Base-by-base conservation (phyloP, 1,284 basidiomycete species). In the Apiotrichum siamense region DNA sequence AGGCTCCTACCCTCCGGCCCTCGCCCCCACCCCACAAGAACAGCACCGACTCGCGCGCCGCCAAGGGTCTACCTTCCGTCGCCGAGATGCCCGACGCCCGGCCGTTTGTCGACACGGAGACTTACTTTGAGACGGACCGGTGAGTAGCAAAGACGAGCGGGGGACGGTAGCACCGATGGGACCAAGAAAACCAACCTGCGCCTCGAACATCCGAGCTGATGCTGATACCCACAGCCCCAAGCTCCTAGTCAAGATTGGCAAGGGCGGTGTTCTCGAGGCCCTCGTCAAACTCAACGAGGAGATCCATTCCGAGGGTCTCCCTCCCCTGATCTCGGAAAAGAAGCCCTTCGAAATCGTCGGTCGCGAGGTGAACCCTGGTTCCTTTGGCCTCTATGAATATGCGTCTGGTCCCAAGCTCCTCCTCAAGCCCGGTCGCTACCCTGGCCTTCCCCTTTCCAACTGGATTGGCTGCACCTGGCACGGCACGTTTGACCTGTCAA, bases 381-480 rank as follows among this genome's bases (percentile, higher is more conserved):
- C 43, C 7, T 55, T 55, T 27, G 54, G 54, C 15, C 33, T 55
- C n/a, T 55, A 49, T 50, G 54, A 55, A 35, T 55, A 43, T 21
- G 54, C 43, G 10, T 51, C 49, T 1, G 40, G 44, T 7, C 54
- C 54, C 46, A 49, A 52, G 47, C 25, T 55, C 9, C 37, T 55
- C 39, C 50, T 55, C 43, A 12, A 55, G 27, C 50, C 54, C 2
- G 54, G 54, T 7, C 54, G 54, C 13, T 55, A 55, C 47, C 54
- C 54, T 3, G 49, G 54, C n/a, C 17, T 48, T 6, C 54, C 54
- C 1, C 17, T 55, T 10, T 17, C 46, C 33, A 55, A 55, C 50
- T 55, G 54, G 54, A 26, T 55, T 39, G 54, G 54, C 0, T 55
- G 54, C 50, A 32, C 7, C 23, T 55, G 38, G 37, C 25, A 24